phyloP scores from a whole-genome alignment of 805 yeast species.

The Tetrapisispora taiwanensis region DNA sequence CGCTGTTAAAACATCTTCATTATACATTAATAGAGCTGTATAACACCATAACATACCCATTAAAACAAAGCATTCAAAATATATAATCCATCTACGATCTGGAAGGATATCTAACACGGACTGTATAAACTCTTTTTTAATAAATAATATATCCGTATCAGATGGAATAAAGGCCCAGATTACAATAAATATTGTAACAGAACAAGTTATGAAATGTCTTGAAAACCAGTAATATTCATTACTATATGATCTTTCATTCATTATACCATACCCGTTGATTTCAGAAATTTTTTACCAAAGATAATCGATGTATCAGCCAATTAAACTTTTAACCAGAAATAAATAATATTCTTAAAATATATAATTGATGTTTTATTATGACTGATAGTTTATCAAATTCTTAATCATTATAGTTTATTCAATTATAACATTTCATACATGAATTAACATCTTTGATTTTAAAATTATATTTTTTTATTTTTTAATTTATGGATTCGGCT shows the following conservation, averaged over 20 bases:
- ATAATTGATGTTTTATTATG: too few species aligned
- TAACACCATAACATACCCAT: slow-evolving; percentile 66
- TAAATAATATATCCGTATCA: slow-evolving; percentile 5
- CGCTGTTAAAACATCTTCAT: slow-evolving; percentile 63
- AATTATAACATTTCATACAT: too few species aligned
- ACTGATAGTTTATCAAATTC: too few species aligned
- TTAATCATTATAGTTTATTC: too few species aligned
- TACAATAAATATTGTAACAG: slow-evolving; percentile 46
- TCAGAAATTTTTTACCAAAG: background rate
- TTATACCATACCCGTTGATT: background rate
- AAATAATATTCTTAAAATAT: too few species aligned
- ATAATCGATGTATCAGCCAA: too few species aligned
- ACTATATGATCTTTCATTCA: background rate
- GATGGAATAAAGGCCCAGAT: slow-evolving; percentile 68
- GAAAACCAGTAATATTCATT: slow-evolving; percentile 83
- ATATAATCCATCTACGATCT: slow-evolving; percentile 84
- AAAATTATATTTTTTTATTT: too few species aligned
- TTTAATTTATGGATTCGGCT: too few species aligned
- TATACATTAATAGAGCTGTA: slow-evolving; percentile 58
- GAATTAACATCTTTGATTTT: too few species aligned
- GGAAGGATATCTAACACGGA: slow-evolving; percentile 59
- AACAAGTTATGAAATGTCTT: slow-evolving; percentile 55
- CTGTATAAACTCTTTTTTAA: slow-evolving; percentile 34
- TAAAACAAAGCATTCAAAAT: slow-evolving; percentile 60
- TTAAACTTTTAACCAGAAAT: too few species aligned